Evolutionary conservation across 2,329 filamentous ascomycete species (phyloP), one percentile per base, ranked within the genome.

Genomic region (Aureobasidium subglaciale): DNA sequence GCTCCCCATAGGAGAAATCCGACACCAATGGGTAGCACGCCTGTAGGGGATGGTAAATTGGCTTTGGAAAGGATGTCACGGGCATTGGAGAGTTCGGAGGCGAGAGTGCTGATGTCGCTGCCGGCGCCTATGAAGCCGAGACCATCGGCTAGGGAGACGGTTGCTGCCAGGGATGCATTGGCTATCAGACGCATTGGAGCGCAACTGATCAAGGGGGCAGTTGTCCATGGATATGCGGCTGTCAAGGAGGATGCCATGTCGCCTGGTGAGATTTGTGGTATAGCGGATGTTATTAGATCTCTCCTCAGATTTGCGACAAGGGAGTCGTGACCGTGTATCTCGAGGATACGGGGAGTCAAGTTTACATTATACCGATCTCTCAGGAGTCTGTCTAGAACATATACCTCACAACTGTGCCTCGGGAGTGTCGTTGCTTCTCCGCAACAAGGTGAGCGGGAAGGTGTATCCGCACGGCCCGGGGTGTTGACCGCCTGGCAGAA

Each of bases 111-210:
- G 35, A 66, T 60, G 57, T 73, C 70, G 56, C 64, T 69, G 56
- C 70, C 71, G 29, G 67, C 68, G 55, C 67, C 71, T 32, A 75
- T 67, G 65, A 75, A 75, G 41, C 71, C 73, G 24, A 74, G 63
- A 16, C 72, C 73, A n/a, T 71, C 70, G 29, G 80, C 78, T 61
- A 70, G 70, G 2, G 80, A 83, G 13, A 88, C 77, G 40, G 82
- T 78, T 29, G 83, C 71, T 2, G 84, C 82, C 3, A 89, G 75
- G 0, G 65, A 75, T 59, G 66, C 78, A 64, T 67, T 76, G 62
- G 77, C 73, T 54, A 88, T 81, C 32, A 83, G 74, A 42, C 84
- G 79, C 86, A 90, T 89, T 0, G 87, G 87, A 1, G 84, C 86
- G 34, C 76, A 74, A 42, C 78, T 73, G 27, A 90, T 75, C 18